These are phyloP conservation scores for Barnettozyma botsteinii DNA, from an alignment of 805 yeast species.

Conservation along the genomic window DNA sequence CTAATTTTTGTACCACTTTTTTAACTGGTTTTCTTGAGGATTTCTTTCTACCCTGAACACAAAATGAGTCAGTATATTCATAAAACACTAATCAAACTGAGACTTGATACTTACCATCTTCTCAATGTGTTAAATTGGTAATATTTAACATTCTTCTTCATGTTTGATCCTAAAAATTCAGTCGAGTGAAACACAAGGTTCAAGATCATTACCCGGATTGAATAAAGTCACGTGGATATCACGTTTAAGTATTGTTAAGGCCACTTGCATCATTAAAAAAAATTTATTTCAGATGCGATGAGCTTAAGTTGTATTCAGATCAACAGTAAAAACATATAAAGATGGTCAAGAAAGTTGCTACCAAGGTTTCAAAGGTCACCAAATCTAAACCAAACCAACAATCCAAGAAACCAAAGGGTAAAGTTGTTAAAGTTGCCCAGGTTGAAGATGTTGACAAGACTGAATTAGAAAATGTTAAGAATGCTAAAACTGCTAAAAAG, in stretches of 20 bases:
- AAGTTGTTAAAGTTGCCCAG: constrained; percentile 21
- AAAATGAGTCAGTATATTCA: constrained; percentile 4
- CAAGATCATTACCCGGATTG: background rate
- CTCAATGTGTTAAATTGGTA: background rate
- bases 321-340: background rate
- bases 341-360: constrained; percentile 8
- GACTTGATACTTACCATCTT: constrained; percentile 12
- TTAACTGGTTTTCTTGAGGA: constrained; percentile 77
- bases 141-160: no score
- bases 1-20: constrained; percentile 71
- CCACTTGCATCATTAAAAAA: constrained; percentile 8
- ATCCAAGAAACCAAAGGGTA: constrained; percentile 25
- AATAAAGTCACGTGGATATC: background rate
- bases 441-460: constrained; percentile 15
- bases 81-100: no score
- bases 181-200: no score
- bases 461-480: constrained; percentile 8
- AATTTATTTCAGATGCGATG: constrained; percentile 18
- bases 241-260: background rate
- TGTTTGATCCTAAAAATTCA: no score
- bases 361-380: constrained; percentile 13
- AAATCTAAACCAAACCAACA: constrained; percentile 17
- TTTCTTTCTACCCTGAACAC: constrained; percentile 69
- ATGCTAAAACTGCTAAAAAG: constrained; percentile 5
- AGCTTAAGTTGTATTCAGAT: constrained; percentile 1